Evolutionary conservation across 805 yeast species (phyloP).

Genomic region (Nakazawaea pomicola): DNA sequence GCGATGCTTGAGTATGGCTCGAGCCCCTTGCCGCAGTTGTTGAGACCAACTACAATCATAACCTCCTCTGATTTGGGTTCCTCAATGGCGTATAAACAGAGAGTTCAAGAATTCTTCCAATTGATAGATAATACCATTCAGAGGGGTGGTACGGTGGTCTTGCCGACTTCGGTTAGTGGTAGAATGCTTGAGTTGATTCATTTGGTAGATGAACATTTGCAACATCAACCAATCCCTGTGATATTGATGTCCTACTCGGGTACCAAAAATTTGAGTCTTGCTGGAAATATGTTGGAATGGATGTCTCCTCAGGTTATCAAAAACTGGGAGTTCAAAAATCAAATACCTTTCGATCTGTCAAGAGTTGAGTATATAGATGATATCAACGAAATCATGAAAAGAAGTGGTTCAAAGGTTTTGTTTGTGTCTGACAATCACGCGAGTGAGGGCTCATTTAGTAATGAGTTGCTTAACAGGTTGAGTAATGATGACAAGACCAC

Average conservation of each 20-base stretch:
- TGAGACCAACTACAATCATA: slow-evolving; percentile 79
- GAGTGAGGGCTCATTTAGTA: slow-evolving; percentile 57
- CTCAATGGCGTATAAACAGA: slow-evolving; percentile 50
- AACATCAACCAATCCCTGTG: slow-evolving; percentile 61
- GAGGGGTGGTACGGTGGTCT: slow-evolving; percentile 73
- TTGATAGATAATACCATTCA: slow-evolving; percentile 61
- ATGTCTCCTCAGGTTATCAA: slow-evolving; percentile 83
- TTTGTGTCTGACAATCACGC: slow-evolving; percentile 69
- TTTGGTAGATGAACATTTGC: slow-evolving; percentile 62
- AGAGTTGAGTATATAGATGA: slow-evolving; percentile 48
- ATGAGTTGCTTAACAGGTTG: slow-evolving; percentile 45
- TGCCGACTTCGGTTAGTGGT: slow-evolving; percentile 80
- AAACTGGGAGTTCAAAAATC: slow-evolving; percentile 73
- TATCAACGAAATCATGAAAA: slow-evolving; percentile 38
- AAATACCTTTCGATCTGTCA: slow-evolving; percentile 74
- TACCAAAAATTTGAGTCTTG: slow-evolving; percentile 70
- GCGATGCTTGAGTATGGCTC: slow-evolving; percentile 42
- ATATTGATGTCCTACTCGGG: slow-evolving; percentile 75
- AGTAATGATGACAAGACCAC: slow-evolving; percentile 66
- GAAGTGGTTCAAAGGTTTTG: slow-evolving; percentile 72
- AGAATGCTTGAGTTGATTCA: slow-evolving; percentile 77
- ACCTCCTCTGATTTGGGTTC: slow-evolving; percentile 72
- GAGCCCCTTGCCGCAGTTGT: slow-evolving; percentile 52
- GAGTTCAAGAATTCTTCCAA: slow-evolving; percentile 59
- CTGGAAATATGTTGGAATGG: slow-evolving; percentile 93